Base-by-base conservation (phyloP, 345 rosid genomes). In the Geranium brycei region DNA sequence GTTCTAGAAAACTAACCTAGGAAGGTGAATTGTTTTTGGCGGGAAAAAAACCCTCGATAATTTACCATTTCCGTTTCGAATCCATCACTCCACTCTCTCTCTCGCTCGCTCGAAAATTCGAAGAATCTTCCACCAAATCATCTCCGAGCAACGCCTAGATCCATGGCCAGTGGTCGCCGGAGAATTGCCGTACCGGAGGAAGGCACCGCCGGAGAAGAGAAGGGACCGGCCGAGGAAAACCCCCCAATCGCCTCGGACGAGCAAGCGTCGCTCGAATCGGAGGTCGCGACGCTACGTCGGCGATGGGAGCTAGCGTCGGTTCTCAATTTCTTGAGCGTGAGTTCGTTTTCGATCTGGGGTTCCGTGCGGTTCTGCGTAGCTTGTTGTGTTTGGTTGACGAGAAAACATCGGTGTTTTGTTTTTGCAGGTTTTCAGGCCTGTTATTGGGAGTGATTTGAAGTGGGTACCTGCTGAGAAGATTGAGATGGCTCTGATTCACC, bases 301-400 rank as follows among this genome's bases (percentile, higher is more conserved):
- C 80, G 84, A 57, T 91, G 98, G 98, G 96, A 91, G 69, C 88
- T 91, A 30, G 98, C 98, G 31, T 89, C 91, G 13, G 91, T 87
- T 74, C 87, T 91, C 66, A 89, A 87, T 73, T 91, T 91, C 72
- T 66, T 91, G 8, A 81, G 70, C 53, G 98, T 89, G 71, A 66
- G 68, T 66, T 55, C 31, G 31, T 31, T 23, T 57, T 4, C 7
- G 12, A 51, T 23, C 1, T 19, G 18, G 63, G 41, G 51, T 23
- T 23, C 58, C 18, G 30, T 62, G 0, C 14, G 6, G 4, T 58
- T 66, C 17, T 55, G 3, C 13, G 64, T 57, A 5, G 31, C 7
- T 13, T 61, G 5, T 16, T 35, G 56, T 62, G 58, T 41, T 18
- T 7, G 31, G 65, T 31, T 18, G 69, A 19, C 7, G 31, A 13